Percentiles rank a stretch among this genome's conserved stretches.
These are phyloP conservation scores for Rosellinia necatrix DNA, from an alignment of 2,329 filamentous ascomycete species.

Conservation along the genomic window DNA sequence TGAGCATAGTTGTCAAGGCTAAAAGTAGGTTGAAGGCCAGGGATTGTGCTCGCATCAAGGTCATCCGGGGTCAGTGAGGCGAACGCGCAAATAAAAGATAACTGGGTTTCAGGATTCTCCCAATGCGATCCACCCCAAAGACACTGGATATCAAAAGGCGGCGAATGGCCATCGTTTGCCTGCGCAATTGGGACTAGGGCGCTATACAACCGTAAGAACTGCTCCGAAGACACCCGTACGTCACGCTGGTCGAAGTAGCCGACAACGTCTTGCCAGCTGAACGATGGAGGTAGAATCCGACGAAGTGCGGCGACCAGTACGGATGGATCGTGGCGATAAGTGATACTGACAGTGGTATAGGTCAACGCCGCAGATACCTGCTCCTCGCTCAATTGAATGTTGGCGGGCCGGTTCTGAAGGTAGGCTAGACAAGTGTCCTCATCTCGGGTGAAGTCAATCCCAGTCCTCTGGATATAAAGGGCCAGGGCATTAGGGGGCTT, in stretches of 20 bases:
- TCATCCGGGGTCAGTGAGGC: slow-evolving; percentile 74
- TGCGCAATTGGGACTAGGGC: slow-evolving; percentile 74
- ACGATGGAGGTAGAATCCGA: slow-evolving; percentile 64
- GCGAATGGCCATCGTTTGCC: slow-evolving; percentile 55
- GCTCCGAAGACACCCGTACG: slow-evolving; percentile 74
- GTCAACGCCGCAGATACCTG: slow-evolving; percentile 82
- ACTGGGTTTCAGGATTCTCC: slow-evolving; percentile 82
- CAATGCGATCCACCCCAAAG: slow-evolving; percentile 86
- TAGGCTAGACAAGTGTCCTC: slow-evolving; percentile 67
- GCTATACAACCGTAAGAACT: slow-evolving; percentile 82
- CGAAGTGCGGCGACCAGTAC: slow-evolving; percentile 66
- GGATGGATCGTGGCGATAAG: slow-evolving; percentile 56
- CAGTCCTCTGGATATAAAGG: slow-evolving; percentile 73
- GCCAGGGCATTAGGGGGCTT: slow-evolving; percentile 61
- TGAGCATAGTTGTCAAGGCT: slow-evolving; percentile 61
- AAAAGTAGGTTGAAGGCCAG: slow-evolving; percentile 79
- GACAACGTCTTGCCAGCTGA: slow-evolving; percentile 75
- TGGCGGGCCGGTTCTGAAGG: slow-evolving; percentile 57
- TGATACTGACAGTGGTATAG: slow-evolving; percentile 64
- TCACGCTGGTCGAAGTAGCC: slow-evolving; percentile 79
- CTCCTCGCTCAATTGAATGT: slow-evolving; percentile 73
- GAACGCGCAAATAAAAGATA: slow-evolving; percentile 93
- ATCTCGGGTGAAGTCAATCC: slow-evolving; percentile 74
- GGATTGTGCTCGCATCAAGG: slow-evolving; percentile 84
- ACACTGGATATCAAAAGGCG: slow-evolving; percentile 76